Base-by-base conservation (phyloP, 441 rosid genomes). In the Aleurites moluccanus region DNA sequence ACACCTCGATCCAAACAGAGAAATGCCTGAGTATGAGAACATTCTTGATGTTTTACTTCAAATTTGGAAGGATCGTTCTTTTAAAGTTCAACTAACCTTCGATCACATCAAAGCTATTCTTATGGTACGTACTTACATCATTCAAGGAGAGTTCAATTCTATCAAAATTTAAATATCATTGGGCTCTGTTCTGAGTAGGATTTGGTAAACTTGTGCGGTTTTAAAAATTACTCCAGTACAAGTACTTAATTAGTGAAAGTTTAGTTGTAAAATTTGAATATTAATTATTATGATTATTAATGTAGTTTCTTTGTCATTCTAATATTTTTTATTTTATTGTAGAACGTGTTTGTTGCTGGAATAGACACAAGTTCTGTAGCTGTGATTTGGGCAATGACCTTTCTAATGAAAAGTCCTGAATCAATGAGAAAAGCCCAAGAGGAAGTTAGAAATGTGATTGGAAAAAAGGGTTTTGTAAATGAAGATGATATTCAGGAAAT, bases 301-400 rank as follows among this genome's bases (percentile, higher is more conserved):
- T 25, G 10, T n/a, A n/a, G n/a, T 23, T 28, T 40, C 1, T 52
- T 56, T 25, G 15, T 20, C 44, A 21, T 30, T 44, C 28, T 8
- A 35, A 44, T 27, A 63, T 10, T 25, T 38, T 38, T 7, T 28
- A 28, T 15, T 57, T 28, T 66, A 59, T 10, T 16, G 33, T 69
- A 80, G 87, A 59, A 81, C 40, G 44, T 84, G 49, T 78, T 80
- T 53, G 2, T 86, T 5, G 86, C 44, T 3, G 89, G 86, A 67
- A 72, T 81, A 45, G 86, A 81, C 49, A 85, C 89, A 10, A 60
- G 83, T 13, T 82, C 82, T 0, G 45, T 52, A 9, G 69, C 86
- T 0, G 77, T 80, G 77, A 20, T 67, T 0, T 83, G 88, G 88
- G 73, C 86, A 42, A 74, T 83, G 83, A 65, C 80, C 1, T 81